phyloP scores from a whole-genome alignment of 108 stramenopile species.

The Pseudonitzschia multistriata region DNA sequence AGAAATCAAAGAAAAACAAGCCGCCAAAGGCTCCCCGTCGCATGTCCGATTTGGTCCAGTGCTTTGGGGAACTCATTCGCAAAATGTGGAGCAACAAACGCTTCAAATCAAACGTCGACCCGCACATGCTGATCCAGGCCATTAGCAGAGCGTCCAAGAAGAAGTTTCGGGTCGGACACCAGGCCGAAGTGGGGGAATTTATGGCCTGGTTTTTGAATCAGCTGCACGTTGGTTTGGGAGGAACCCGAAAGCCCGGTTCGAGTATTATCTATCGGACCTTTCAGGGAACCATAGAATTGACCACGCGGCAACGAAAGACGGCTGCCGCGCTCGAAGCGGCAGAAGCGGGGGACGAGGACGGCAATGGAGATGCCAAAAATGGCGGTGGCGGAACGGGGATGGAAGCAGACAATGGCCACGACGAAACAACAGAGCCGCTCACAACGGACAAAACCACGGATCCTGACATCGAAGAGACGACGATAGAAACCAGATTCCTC shows the following conservation, averaged over 20 bases:
- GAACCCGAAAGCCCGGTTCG: constrained; percentile 45
- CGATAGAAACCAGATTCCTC: constrained; percentile 73
- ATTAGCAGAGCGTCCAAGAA: constrained; percentile 84
- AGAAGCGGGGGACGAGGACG: not conserved
- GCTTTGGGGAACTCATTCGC: constrained; percentile 90
- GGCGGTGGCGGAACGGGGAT: constrained; percentile 9
- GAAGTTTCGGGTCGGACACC: constrained; percentile 81
- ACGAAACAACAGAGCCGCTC: not conserved
- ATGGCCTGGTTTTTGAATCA: constrained; percentile 94
- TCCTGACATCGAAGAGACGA: constrained; percentile 48
- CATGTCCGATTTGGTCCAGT: constrained; percentile 59
- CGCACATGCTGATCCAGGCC: constrained; percentile 94
- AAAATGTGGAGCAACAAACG: constrained; percentile 93
- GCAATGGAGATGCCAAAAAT: not conserved
- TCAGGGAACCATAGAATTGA: constrained; percentile 88
- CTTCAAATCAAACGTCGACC: constrained; percentile 92
- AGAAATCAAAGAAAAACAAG: constrained; percentile 29
- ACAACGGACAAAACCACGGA: constrained; percentile 31
- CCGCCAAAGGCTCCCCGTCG: constrained; percentile 32
- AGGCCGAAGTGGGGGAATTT: constrained; percentile 92
- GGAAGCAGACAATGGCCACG: constrained; percentile 54
- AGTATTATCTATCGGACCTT: constrained; percentile 90
- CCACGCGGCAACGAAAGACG: constrained; percentile 55
- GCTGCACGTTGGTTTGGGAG: constrained; percentile 85
- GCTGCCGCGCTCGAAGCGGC: constrained; percentile 15